Base-by-base conservation (phyloP, 202 grass and related monocot genomes). In the Carex arenaria region DNA sequence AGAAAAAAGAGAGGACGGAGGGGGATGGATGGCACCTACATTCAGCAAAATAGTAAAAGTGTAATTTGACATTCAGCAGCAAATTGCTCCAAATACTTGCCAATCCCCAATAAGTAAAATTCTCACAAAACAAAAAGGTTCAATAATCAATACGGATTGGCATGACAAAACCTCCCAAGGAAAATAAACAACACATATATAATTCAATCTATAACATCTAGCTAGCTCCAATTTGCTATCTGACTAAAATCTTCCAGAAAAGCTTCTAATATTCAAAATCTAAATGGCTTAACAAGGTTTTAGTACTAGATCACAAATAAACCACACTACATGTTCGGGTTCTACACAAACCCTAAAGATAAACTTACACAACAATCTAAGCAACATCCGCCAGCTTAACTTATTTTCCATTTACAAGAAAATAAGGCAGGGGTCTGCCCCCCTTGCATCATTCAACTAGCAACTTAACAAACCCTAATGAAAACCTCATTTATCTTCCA, bases 401-500 rank as follows among this genome's bases (percentile, higher is more conserved):
- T 77, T 77, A 32, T 28, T 77, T 77, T 32, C 23, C 73, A 74
- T 57, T 32, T n/a, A n/a, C 10, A 31, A 77, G 26, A 56, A 77
- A 18, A n/a, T 56, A 76, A n/a, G 5, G 22, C 70, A 74, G 22
- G 45, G 72, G 28, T 36, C 28, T 52, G 49, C 6, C 73, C 73
- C 69, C 69, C 52, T 15, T 49, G 12, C 26, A 59, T 77, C 26
- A 57, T 77, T 55, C 73, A 77, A 77, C 23, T n/a, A 57, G 57
- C 73, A 77, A 77, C 51, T 55, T 30, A 47, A 15, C 52, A 77
- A 57, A 3, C 73, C 56, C 73, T 77, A 59, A 34, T 34, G 20
- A 77, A 77, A 55, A 56, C 7, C 72, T 59, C n/a, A 78, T 78
- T 84, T 93, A 93, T 87, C 91, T 90, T 82, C 78, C 88, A 83